phyloP scores from a whole-genome alignment of 1,284 basidiomycete genomes.

The Flammula alnicola region DNA sequence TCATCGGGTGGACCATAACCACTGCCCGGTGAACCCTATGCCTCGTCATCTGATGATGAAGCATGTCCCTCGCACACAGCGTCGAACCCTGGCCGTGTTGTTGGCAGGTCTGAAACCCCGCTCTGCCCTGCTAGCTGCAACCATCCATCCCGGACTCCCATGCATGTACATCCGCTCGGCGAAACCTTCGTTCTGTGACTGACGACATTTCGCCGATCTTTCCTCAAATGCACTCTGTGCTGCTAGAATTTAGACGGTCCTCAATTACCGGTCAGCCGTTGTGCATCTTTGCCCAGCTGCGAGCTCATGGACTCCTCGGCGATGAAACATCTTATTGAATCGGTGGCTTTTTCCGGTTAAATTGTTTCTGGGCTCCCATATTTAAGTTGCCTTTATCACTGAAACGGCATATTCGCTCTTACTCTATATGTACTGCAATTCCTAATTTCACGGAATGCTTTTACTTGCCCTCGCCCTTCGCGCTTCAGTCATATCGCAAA shows the following conservation, averaged over 20 bases:
- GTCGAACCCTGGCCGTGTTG: constrained; percentile 2
- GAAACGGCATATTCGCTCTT: background rate
- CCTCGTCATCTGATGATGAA: constrained; percentile 17
- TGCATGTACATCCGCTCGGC: constrained; percentile 17
- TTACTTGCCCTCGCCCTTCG: constrained; percentile 8
- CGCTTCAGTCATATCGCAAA: constrained; percentile 4
- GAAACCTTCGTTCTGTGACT: constrained; percentile 15
- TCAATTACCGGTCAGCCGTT: constrained; percentile 15
- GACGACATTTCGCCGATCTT: constrained; percentile 25
- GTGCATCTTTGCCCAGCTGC: constrained; percentile 3
- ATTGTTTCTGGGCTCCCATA: too few relatives aligned
- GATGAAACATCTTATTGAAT: background rate
- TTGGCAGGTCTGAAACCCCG: constrained; percentile 8
- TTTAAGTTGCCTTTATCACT: too few relatives aligned
- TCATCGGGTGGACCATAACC: constrained; percentile 8
- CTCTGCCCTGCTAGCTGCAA: constrained; percentile 8
- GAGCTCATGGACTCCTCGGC: background rate
- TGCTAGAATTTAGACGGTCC: constrained; percentile 10
- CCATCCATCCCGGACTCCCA: constrained; percentile 14
- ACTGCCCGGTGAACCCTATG: background rate
- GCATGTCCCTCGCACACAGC: constrained; percentile 10
- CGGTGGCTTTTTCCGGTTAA: too few relatives aligned
- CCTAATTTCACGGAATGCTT: constrained; percentile 19
- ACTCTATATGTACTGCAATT: constrained; percentile 1
- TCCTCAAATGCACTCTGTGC: constrained; percentile 9